Percentiles rank a stretch among this genome's conserved stretches.
Conservation (phyloP, 306 rosid genomes). For the Phaseolus lunatus region DNA sequence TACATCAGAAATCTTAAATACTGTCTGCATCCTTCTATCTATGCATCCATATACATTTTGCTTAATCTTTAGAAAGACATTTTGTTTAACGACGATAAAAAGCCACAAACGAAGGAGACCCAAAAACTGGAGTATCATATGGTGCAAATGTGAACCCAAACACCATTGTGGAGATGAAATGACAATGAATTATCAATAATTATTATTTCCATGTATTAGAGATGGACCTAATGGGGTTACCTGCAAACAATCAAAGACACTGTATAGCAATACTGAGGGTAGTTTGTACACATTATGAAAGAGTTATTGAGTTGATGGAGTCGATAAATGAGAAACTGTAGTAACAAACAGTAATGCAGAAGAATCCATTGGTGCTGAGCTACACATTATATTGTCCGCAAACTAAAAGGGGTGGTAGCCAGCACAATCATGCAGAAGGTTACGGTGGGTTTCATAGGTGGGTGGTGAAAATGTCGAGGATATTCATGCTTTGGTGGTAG, state of each 20-base stretch:
- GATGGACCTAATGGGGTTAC: neutral
- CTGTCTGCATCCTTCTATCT: too few relatives aligned
- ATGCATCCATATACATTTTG: neutral
- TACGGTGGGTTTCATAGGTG: conserved; percentile 22
- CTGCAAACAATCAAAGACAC: neutral
- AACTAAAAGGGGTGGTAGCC: neutral
- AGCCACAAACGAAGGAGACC: neutral
- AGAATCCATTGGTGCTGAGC: neutral
- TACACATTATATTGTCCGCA: neutral
- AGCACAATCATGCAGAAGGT: neutral
- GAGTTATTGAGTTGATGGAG: neutral
- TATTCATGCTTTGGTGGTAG: conserved; percentile 40
- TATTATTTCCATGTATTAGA: neutral
- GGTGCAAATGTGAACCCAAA: conserved; percentile 2
- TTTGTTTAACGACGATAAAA: neutral
- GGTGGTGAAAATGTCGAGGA: conserved; percentile 45
- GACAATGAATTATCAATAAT: neutral
- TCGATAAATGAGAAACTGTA: neutral
- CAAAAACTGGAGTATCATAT: neutral
- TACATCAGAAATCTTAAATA: neutral
- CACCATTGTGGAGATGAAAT: neutral
- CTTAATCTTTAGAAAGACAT: neutral
- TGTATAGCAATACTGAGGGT: neutral
- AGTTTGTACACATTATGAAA: neutral
- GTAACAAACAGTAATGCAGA: neutral